A percentile compares a stretch with the other conserved stretches of the same genome.
Conservation (phyloP, 192 early-diverging fungal species). For the Umbelopsis sp. region DNA sequence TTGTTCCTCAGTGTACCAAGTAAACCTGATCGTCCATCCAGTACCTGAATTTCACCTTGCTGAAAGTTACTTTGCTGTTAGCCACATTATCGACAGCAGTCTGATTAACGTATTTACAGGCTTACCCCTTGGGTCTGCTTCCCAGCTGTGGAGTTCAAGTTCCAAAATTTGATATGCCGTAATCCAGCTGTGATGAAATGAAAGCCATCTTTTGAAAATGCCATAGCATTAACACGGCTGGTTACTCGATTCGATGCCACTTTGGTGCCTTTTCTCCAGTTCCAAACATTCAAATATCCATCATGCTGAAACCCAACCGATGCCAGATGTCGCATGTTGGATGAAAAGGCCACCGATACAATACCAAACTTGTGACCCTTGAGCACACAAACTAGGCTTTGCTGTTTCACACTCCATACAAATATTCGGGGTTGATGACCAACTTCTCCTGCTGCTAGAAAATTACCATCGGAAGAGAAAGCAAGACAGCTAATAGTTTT, state of each 20-base stretch:
- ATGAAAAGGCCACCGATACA: slow-evolving; percentile 68
- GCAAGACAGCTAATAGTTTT: slow-evolving; percentile 76
- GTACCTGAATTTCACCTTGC: slow-evolving; percentile 44
- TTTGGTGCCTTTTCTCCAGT: slow-evolving; percentile 67
- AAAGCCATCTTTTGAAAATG: slow-evolving; percentile 62
- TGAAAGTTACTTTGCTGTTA: slow-evolving; percentile 28
- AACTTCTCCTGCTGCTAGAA: slow-evolving; percentile 78
- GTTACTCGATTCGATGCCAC: slow-evolving; percentile 68
- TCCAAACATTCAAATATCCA: slow-evolving; percentile 83
- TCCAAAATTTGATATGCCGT: slow-evolving; percentile 83
- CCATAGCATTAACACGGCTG: slow-evolving; percentile 61
- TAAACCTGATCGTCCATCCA: slow-evolving; percentile 72
- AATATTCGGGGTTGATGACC: slow-evolving; percentile 81
- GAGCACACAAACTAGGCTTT: slow-evolving; percentile 59
- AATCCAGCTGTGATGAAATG: slow-evolving; percentile 81
- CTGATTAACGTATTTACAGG: neutral
- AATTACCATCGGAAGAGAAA: slow-evolving; percentile 69
- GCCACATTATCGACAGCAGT: neutral
- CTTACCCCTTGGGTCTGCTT: slow-evolving; percentile 11
- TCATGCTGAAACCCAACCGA: slow-evolving; percentile 85
- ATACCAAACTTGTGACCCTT: slow-evolving; percentile 83
- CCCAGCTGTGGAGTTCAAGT: slow-evolving; percentile 55
- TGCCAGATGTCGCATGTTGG: slow-evolving; percentile 66
- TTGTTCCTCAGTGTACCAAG: slow-evolving; percentile 68
- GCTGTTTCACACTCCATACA: slow-evolving; percentile 67